A percentile compares a stretch with the other conserved stretches of the same genome.
Evolutionary conservation across 2,329 filamentous ascomycete species (phyloP).

Genomic region (Fusarium denticulatum): DNA sequence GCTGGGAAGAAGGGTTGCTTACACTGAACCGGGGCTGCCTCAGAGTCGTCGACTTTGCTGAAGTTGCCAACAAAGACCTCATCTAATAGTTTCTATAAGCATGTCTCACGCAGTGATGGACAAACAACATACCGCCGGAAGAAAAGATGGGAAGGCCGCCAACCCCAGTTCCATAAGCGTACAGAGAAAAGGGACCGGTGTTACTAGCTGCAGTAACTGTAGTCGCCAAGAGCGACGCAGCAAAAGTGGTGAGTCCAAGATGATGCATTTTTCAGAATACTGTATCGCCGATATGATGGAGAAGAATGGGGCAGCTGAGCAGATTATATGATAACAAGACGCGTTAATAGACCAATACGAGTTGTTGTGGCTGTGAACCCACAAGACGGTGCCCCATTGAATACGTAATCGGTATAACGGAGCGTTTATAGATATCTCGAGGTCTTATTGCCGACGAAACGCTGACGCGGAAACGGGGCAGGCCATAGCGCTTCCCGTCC

Average conservation of each 20-base stretch:
- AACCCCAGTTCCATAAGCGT: constrained; percentile 3
- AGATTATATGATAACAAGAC: not conserved
- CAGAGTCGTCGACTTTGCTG: not conserved
- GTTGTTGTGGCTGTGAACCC: not conserved
- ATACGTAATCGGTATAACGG: not conserved
- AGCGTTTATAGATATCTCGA: not conserved
- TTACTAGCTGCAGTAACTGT: not conserved
- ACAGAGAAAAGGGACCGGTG: not conserved
- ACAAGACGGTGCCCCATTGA: not conserved
- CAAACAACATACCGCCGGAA: not conserved
- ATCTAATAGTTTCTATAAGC: not conserved
- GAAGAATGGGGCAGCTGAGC: not conserved
- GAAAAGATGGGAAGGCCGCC: constrained; percentile 3
- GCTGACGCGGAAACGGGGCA: not conserved
- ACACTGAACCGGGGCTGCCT: not conserved
- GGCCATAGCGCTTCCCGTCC: not conserved
- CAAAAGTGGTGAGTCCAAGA: not conserved
- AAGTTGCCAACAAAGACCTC: not conserved
- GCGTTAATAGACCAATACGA: not conserved
- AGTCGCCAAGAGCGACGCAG: not conserved
- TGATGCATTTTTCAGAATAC: not conserved
- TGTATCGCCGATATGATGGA: not conserved
- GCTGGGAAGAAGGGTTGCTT: rapidly evolving
- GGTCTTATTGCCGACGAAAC: not conserved
- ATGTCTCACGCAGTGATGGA: rapidly evolving